Evolutionary conservation across 2,329 filamentous ascomycete genomes (phyloP).

Genomic region (Colletotrichum nymphaeae): DNA sequence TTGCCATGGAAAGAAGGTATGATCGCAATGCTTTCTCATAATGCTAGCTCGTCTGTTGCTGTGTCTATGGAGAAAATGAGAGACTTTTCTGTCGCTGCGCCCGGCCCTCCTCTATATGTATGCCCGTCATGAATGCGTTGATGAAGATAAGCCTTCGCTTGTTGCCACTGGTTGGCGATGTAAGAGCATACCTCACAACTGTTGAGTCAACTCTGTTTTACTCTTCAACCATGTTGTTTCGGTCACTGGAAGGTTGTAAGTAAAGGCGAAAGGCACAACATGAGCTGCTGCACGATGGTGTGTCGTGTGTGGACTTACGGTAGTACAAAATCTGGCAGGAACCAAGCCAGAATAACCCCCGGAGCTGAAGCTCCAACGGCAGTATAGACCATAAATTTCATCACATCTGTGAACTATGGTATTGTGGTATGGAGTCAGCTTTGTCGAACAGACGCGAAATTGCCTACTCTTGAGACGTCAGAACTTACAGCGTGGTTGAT

Average conservation of each 20-base stretch:
- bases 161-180: background rate
- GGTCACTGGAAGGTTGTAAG: constrained; percentile 1
- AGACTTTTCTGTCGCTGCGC: background rate
- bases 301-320: background rate
- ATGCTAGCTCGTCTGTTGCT: background rate
- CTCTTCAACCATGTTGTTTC: constrained; percentile 15
- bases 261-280: no score
- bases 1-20: background rate
- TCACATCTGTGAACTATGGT: constrained; percentile 17
- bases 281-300: background rate
- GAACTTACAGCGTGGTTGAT: constrained; percentile 13
- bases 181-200: background rate
- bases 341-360: constrained; percentile 13
- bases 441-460: background rate
- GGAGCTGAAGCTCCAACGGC: constrained; percentile 26
- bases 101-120: background rate
- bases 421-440: background rate
- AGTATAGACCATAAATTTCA: constrained; percentile 20
- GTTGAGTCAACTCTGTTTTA: background rate
- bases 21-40: background rate
- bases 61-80: background rate
- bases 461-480: background rate
- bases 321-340: constrained; percentile 19
- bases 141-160: background rate
- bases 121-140: background rate